Percentiles rank a stretch among this genome's conserved stretches.
phyloP scores from a whole-genome alignment of 345 rosid genomes.

The Luvunga scandens region DNA sequence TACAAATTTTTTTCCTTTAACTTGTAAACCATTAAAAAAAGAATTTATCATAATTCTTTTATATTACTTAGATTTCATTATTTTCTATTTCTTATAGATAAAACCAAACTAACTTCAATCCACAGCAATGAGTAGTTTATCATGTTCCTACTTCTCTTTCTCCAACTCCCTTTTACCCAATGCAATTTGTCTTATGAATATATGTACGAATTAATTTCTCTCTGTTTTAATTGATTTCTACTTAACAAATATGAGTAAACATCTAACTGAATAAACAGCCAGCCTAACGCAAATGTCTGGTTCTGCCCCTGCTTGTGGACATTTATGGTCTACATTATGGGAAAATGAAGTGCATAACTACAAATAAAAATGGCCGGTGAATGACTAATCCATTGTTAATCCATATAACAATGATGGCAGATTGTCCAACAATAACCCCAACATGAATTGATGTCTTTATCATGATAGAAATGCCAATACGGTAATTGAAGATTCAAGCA shows the following conservation, averaged over 20 bases:
- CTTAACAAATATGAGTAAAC: background rate
- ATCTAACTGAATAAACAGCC: background rate
- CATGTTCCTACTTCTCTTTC: background rate
- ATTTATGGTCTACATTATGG: background rate
- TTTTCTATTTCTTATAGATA: background rate
- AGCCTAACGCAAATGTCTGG: background rate
- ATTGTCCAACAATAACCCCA: background rate
- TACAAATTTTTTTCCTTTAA: background rate
- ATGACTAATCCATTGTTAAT: background rate
- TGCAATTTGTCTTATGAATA: background rate
- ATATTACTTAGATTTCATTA: background rate
- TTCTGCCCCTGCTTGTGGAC: background rate
- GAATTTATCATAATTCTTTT: background rate
- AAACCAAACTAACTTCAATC: background rate
- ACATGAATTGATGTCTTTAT: background rate
- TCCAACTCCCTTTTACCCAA: background rate
- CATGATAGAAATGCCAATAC: background rate
- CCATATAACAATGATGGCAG: background rate
- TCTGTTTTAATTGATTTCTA: background rate
- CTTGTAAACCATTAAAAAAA: background rate
- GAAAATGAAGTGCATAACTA: slow-evolving; percentile 4
- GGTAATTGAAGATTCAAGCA: background rate
- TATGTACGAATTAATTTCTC: background rate
- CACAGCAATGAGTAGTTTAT: background rate
- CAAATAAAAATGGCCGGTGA: background rate